Base-by-base conservation (phyloP, 2,329 filamentous ascomycete species). In the Orbilia ellipsospora region DNA sequence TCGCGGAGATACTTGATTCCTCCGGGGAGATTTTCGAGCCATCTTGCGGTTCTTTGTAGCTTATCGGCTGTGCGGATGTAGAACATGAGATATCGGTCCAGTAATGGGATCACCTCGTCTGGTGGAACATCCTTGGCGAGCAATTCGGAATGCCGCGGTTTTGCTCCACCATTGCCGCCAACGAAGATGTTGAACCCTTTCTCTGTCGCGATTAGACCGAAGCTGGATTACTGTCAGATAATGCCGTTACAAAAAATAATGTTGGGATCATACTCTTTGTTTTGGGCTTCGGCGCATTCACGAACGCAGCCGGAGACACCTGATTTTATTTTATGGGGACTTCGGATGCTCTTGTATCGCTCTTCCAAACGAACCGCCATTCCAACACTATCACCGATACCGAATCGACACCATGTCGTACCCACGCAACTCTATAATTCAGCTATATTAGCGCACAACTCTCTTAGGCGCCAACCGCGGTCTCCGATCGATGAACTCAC, bases 131-230 rank as follows among this genome's bases (percentile, higher is more conserved):
- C 93, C 81, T 93, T 94, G 73, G 92, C 92, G 0, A 97, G 87
- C 1, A 97, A 86, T 79, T 96, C 92, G 0, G 90, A 89, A 81
- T 97, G 93, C 44, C 88, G 86, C 3, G 93, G 93, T 78, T 92
- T 94, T 15, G 92, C 92, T 73, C 94, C 93, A 62, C 93, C 93
- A 81, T 97, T 97, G 56, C 93, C 93, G 40, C 87, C 93, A 0
- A 97, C 92, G 79, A 93, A 96, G 82, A 97, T 90, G 83, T 97
- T 97, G 87, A 92, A 97, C 31, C 93, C 93, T 80, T 95, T 96
- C 77, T 96, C 93, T 0, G 92, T 96, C 13, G 93, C 93, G 70
- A 97, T 96, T 57, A 96, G 88, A 20, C 93, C 93, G 79, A 97
- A 97, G 80, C 89, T 20, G 8, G 4, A 23, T 23, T 15, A 16